These are phyloP conservation scores for Fusarium nygamai DNA, from an alignment of 2,329 filamentous ascomycete species.

Conservation along the genomic window DNA sequence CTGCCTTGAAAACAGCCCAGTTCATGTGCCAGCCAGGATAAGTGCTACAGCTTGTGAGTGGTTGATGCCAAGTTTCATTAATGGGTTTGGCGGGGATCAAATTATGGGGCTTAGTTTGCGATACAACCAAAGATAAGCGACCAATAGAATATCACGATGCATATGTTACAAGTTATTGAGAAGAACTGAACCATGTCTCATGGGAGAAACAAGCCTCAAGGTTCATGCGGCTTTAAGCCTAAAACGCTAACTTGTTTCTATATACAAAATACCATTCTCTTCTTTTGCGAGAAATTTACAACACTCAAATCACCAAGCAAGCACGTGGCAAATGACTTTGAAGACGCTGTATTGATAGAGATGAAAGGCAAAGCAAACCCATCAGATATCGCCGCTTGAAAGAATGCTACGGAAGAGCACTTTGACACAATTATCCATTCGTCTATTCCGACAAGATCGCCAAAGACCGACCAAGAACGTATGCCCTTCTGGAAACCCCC, in stretches of 20 bases:
- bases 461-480: not conserved
- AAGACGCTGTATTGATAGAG: not conserved
- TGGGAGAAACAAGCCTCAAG: not conserved
- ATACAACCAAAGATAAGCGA: not conserved
- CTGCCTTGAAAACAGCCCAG: slow-evolving; percentile 31
- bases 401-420: not conserved
- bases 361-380: not conserved
- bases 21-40: slow-evolving; percentile 9
- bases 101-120: slow-evolving; percentile 22
- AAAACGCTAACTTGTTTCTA: no score
- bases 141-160: not conserved
- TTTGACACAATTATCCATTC: not conserved
- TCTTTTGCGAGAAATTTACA: not conserved
- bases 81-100: slow-evolving; percentile 9
- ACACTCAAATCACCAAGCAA: not conserved
- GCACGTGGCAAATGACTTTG: not conserved
- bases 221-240: not conserved
- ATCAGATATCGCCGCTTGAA: not conserved
- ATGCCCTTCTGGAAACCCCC: not conserved
- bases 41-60: slow-evolving; percentile 28
- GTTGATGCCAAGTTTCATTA: slow-evolving; percentile 39
- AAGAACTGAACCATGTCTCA: not conserved
- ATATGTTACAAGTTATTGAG: not conserved
- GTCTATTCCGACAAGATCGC: not conserved
- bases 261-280: no score